Evolutionary conservation across 768 basidiomycete genomes (phyloP).

Genomic region (Leccinum subgranulosum): DNA sequence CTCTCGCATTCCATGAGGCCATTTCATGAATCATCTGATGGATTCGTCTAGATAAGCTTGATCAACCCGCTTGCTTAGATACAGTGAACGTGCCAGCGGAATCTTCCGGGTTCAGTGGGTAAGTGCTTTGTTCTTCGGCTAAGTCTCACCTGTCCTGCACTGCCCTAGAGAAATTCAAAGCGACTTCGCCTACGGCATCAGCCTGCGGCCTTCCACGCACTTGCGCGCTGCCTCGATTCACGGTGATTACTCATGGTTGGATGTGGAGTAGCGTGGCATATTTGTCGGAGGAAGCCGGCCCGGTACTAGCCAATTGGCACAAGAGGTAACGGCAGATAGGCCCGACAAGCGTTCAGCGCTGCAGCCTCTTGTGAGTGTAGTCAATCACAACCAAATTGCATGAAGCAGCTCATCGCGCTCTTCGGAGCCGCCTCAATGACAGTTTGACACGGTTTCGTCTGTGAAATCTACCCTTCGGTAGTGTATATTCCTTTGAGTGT

Average conservation of each 20-base stretch:
- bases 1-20: conserved; percentile 15
- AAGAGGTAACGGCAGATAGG: too few species aligned
- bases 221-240: background rate
- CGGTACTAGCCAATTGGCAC: background rate
- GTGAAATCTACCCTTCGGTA: background rate
- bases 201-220: background rate
- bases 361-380: background rate
- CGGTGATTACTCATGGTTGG: conserved; percentile 20
- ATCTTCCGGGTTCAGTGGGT: conserved; percentile 7
- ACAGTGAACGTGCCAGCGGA: conserved; percentile 13
- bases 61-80: conserved; percentile 7
- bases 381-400: background rate
- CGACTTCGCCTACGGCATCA: background rate
- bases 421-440: background rate
- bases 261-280: background rate
- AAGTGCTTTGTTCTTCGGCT: conserved; percentile 2
- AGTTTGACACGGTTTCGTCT: background rate
- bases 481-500: too few species aligned
- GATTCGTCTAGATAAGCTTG: conserved; percentile 5
- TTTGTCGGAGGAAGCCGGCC: background rate
- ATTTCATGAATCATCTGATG: conserved; percentile 9
- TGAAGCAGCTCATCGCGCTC: background rate
- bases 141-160: background rate
- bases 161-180: background rate
- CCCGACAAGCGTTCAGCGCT: too few species aligned